Base-by-base conservation (phyloP, 2,329 filamentous ascomycete genomes). In the Incumbomyces delicatus region DNA sequence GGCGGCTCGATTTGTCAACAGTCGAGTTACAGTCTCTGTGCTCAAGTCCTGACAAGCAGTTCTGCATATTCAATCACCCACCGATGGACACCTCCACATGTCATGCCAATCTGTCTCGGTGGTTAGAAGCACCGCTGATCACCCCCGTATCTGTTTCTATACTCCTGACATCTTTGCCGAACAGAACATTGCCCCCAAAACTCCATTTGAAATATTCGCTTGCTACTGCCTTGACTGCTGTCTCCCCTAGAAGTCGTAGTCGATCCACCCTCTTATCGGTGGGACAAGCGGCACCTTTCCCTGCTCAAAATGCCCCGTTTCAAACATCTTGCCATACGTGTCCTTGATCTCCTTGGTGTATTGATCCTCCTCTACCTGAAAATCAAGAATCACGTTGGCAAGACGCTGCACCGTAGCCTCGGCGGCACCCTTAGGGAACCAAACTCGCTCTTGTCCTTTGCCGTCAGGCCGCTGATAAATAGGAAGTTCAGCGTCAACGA, bases 211-310 rank as follows among this genome's bases (percentile, higher is more conserved):
- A n/a, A 12, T 16, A 27, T 30, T 30, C 33, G n/a, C 34, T 37
- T 22, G 33, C 3, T 12, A 13, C 10, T 22, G 11, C 20, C 8
- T n/a, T 13, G 14, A 37, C 8, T 6, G 12, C 11, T 27, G 13
- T 37, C 27, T 17, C 32, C 16, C 22, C 33, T 63, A 89, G 57
- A 90, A 81, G 60, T 87, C 78, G 76, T 83, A 90, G 22, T 69
- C 65, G 54, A 80, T 81, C 72, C 81, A 90, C 59, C 90, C 87
- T 51, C 79, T 73, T 64, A 81, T 81, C 0, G 89, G 89, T 16
- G 89, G 86, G 38, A 87, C 67, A 56, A 83, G 74, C 0, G 89
- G 89, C 68, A 95, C 83, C 6, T 80, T 58, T 0, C 81, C 83
- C 31, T 79, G 45, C 35, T 76, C 72, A 62, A 94, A 95, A 29